phyloP scores from a whole-genome alignment of 495 filamentous ascomycete species.

The Trypethelium eluteriae region DNA sequence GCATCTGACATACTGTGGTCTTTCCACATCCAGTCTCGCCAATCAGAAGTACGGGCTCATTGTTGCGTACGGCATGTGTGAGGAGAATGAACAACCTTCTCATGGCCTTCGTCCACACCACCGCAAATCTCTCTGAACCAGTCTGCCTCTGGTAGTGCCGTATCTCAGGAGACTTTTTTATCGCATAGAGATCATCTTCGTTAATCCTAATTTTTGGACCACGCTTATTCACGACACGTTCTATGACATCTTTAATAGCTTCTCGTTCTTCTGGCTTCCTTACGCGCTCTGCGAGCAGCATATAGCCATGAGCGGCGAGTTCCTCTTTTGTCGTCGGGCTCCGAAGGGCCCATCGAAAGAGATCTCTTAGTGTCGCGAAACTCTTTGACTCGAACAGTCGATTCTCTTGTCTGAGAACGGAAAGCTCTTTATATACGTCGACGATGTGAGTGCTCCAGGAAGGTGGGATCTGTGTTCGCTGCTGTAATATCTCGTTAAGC shows the following conservation, averaged over 20 bases:
- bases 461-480: slow-evolving; percentile 78
- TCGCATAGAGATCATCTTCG: slow-evolving; percentile 60
- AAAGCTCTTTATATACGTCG: slow-evolving; percentile 86
- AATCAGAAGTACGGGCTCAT: slow-evolving; percentile 88
- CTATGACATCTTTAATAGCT: slow-evolving; percentile 80
- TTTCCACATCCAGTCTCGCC: slow-evolving; percentile 98
- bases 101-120: slow-evolving; percentile 96
- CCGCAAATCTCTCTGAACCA: slow-evolving; percentile 36
- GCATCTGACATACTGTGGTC: slow-evolving; percentile 88
- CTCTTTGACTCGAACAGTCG: slow-evolving; percentile 94
- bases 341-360: slow-evolving; percentile 94
- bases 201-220: slow-evolving; percentile 60
- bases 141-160: slow-evolving; percentile 42
- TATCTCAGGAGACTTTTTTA: slow-evolving; percentile 46
- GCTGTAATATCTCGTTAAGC: slow-evolving; percentile 83
- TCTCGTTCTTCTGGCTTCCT: slow-evolving; percentile 79
- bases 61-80: slow-evolving; percentile 72
- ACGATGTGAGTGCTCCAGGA: slow-evolving; percentile 89
- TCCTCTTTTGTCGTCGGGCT: slow-evolving; percentile 77
- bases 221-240: slow-evolving; percentile 66
- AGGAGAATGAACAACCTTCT: slow-evolving; percentile 80
- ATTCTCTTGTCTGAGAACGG: slow-evolving; percentile 76
- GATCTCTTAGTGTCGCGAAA: slow-evolving; percentile 91
- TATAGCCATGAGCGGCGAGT: slow-evolving; percentile 85
- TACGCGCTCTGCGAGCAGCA: slow-evolving; percentile 90